These are phyloP conservation scores for Inga oerstediana DNA, from an alignment of 306 rosid species.

Conservation along the genomic window DNA sequence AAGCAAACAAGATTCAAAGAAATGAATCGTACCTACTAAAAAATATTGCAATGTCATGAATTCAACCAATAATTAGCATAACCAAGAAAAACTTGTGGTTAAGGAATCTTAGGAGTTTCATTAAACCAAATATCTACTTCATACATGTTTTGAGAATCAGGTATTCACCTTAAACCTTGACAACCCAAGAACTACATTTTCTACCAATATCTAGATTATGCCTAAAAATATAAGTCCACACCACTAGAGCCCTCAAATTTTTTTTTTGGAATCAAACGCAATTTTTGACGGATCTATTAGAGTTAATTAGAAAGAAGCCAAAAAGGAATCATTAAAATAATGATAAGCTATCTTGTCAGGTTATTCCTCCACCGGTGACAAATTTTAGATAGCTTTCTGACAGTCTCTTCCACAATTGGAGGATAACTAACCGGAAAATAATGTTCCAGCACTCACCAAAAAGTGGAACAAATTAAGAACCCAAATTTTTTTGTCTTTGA, in stretches of 20 bases:
- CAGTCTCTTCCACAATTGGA: neutral
- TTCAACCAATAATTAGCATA: neutral
- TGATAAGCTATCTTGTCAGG: constrained; percentile 5
- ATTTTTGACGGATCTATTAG: neutral
- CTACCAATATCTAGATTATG: neutral
- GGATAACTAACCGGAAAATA: neutral
- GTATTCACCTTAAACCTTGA: neutral
- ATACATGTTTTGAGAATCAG: neutral
- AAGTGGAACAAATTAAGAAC: neutral
- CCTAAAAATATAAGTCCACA: neutral
- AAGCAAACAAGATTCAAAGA: neutral
- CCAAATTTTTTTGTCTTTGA: constrained; percentile 1
- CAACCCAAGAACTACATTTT: neutral
- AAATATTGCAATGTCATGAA: neutral
- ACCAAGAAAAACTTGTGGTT: neutral
- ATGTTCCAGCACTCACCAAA: neutral
- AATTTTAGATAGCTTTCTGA: neutral
- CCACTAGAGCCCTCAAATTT: neutral
- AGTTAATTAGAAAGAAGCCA: neutral
- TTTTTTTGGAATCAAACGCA: neutral
- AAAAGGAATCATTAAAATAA: neutral
- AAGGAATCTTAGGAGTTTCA: too few relatives aligned
- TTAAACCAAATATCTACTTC: neutral
- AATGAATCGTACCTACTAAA: neutral
- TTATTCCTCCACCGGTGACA: constrained; percentile 6